Evolutionary conservation across 1,139 yeast species (phyloP), one percentile per base, ranked within the genome.

Genomic region (Hemisphaericaspora subhashii): DNA sequence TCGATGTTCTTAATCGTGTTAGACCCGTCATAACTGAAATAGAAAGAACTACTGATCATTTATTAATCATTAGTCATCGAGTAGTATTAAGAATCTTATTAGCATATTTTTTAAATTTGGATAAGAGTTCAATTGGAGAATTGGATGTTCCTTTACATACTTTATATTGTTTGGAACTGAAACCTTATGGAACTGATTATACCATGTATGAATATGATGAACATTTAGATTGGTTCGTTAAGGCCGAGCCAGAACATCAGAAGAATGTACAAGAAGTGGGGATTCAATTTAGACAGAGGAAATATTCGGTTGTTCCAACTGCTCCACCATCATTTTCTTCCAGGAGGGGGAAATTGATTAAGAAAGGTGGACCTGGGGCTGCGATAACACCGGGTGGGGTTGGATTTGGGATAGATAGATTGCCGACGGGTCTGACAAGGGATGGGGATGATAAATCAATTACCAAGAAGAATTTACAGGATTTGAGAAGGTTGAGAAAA

Each of bases 171-270:
- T 73, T 90, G 44, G 98, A 90, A 55, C 89, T 92, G 41, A 87
- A 86, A 55, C 97, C 98, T 0, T 90, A 88, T 60, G 98, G 98
- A 4, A 95, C 94, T 3, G 92, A 87, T 45, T 90, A 95, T 85
- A 77, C 87, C 14, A 72, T 89, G 63, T 90, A 83, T 61, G 95
- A 88, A 58, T 90, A 85, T 60, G 85, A 86, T 52, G 97, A 88
- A 50, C 67, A 66, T 6, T 63, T 75, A 22, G 92, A 89, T 60
- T 82, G 88, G 84, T 90, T 90, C 62, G 77, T 71, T 39, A 79
- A 84, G 50, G 83, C 87, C 5, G 80, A 83, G 39, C 83, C 87
- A 10, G 83, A 81, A 28, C 81, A 77, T 44, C 68, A 81, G 50
- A 75, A 74, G 60, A 77, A 77, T 51, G 62, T 74, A 48, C 75